Evolutionary conservation across 371 early-diverging fungal genomes (phyloP).

Genomic region (Mucor saturninus): DNA sequence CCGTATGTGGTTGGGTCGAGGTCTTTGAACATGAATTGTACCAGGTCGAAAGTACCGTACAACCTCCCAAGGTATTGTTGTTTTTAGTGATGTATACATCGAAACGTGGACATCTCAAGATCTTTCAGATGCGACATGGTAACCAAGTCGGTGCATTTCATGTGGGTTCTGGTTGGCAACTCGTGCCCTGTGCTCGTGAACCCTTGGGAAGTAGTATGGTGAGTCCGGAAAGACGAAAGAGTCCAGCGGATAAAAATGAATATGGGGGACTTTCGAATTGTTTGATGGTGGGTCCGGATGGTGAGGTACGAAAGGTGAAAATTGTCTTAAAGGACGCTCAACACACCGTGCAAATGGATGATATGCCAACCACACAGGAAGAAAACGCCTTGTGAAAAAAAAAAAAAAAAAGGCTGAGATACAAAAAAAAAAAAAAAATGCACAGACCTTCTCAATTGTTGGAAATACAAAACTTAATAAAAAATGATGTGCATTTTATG

Average conservation of each 20-base stretch:
- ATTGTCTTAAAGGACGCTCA: conserved; percentile 26
- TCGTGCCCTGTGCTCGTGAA: conserved; percentile 50
- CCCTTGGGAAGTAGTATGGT: conserved; percentile 48
- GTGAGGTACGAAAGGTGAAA: conserved; percentile 54
- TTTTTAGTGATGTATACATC: conserved; percentile 67
- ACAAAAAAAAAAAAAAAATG: not conserved
- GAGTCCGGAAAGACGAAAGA: conserved; percentile 33
- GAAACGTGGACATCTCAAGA: conserved; percentile 59
- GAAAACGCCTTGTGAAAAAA: not conserved
- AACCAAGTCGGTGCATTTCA: conserved; percentile 63
- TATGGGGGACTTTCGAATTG: conserved; percentile 52
- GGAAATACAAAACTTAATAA: too few relatives aligned
- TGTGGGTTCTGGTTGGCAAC: conserved; percentile 62
- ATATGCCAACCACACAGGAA: not conserved
- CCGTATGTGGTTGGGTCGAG: conserved; percentile 69
- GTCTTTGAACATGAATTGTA: conserved; percentile 34
- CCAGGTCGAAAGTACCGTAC: not conserved
- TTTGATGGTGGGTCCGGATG: conserved; percentile 60
- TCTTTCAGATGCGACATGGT: conserved; percentile 67
- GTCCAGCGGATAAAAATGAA: conserved; percentile 17
- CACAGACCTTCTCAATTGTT: too few relatives aligned
- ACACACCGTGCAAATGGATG: not conserved
- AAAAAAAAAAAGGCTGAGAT: not conserved
- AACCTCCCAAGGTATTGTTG: conserved; percentile 34
- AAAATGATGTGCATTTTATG: too few relatives aligned